phyloP scores from a whole-genome alignment of 208 protist genomes.

The Eutreptiella sp. region DNA sequence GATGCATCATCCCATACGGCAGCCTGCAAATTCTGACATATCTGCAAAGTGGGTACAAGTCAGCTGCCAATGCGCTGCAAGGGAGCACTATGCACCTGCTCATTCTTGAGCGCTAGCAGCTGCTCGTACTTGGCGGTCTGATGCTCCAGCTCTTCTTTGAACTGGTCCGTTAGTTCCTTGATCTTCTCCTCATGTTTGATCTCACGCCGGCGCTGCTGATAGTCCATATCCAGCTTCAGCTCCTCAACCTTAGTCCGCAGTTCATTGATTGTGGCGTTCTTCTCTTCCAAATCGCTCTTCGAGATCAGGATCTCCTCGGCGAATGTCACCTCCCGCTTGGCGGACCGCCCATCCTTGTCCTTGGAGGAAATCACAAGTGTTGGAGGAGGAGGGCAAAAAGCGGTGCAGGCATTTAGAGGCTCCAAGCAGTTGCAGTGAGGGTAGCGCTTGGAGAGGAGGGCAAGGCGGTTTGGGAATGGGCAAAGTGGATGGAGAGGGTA shows the following conservation, averaged over 20 bases:
- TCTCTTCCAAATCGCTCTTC: slow-evolving; percentile 78
- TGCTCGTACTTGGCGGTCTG: slow-evolving; percentile 58
- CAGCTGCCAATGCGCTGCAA: too few relatives aligned
- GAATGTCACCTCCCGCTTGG: slow-evolving; percentile 66
- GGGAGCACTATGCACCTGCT: too few relatives aligned
- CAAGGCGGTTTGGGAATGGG: too few relatives aligned
- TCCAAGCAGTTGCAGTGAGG: too few relatives aligned
- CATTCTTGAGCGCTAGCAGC: slow-evolving; percentile 72
- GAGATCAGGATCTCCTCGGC: slow-evolving; percentile 88
- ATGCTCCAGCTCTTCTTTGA: slow-evolving; percentile 54
- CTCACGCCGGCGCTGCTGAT: slow-evolving; percentile 86
- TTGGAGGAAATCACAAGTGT: too few relatives aligned
- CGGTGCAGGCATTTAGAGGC: background rate
- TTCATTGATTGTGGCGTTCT: slow-evolving; percentile 50
- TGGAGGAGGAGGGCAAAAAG: slow-evolving; percentile 27
- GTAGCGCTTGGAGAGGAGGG: too few relatives aligned
- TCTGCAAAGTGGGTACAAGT: too few relatives aligned
- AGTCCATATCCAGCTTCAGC: slow-evolving; percentile 81
- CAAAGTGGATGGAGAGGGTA: background rate
- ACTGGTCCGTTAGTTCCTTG: slow-evolving; percentile 72
- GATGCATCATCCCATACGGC: too few relatives aligned
- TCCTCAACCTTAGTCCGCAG: slow-evolving; percentile 75
- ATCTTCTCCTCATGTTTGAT: slow-evolving; percentile 84
- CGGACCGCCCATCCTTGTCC: slow-evolving; percentile 66
- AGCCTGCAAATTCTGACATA: too few relatives aligned